Conservation (phyloP, 345 rosid species). For the Hibiscus trionum region DNA sequence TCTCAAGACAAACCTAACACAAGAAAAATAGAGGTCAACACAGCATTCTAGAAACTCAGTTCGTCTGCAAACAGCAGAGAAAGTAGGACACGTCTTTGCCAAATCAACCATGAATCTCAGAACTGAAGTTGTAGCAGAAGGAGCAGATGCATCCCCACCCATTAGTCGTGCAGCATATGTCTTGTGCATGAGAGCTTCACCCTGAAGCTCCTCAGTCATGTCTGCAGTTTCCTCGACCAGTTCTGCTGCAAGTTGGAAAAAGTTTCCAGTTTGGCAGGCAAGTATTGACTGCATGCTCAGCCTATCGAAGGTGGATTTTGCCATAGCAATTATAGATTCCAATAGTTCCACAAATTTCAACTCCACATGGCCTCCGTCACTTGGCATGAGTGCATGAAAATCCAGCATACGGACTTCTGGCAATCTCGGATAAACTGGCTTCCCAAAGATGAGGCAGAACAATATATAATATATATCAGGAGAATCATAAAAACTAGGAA, state of each 20-base stretch:
- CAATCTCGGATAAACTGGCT: constrained; percentile 89
- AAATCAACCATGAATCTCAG: constrained; percentile 98
- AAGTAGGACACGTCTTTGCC: constrained; percentile 92
- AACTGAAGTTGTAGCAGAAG: constrained; percentile 91
- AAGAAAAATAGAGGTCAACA: constrained; percentile 90
- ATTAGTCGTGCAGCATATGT: constrained; percentile 96
- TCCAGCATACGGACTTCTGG: constrained; percentile 99
- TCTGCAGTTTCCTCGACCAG: constrained; percentile 84
- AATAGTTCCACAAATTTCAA: constrained; percentile 85
- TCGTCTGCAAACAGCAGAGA: constrained; percentile 90
- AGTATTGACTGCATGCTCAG: constrained; percentile 74
- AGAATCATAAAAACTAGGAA: constrained; percentile 92
- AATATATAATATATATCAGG: constrained; percentile 95
- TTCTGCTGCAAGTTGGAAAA: constrained; percentile 88
- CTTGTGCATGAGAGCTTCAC: constrained; percentile 99
- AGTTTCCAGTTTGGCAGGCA: constrained; percentile 86
- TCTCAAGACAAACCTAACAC: constrained; percentile 68
- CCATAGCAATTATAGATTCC: constrained; percentile 92
- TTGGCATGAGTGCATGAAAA: constrained; percentile 93
- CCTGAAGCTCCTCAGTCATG: constrained; percentile 96
- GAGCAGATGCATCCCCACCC: constrained; percentile 99
- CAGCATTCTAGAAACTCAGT: constrained; percentile 88
- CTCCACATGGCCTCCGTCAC: constrained; percentile 69
- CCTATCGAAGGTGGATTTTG: constrained; percentile 90
- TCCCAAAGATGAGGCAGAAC: constrained; percentile 91